A percentile compares a stretch with the other conserved stretches of the same genome.
phyloP scores from a whole-genome alignment of 495 filamentous ascomycete species.

The Amorphotheca resinae region DNA sequence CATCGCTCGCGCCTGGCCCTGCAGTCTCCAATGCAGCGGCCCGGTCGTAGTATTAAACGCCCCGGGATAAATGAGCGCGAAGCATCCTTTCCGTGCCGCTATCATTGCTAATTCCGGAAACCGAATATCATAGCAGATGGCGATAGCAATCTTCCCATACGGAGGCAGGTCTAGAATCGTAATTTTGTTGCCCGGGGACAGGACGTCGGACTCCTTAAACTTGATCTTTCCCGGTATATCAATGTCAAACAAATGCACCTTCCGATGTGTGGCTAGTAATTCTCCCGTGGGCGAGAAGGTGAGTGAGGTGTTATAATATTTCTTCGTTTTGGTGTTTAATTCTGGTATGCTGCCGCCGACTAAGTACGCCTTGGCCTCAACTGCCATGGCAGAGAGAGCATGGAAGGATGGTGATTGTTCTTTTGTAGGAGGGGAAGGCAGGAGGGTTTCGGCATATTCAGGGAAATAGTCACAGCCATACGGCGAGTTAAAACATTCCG shows the following conservation, averaged over 20 bases:
- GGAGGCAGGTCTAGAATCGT: constrained; percentile 74
- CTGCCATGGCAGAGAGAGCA: constrained; percentile 66
- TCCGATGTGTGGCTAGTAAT: constrained; percentile 79
- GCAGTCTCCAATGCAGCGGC: constrained; percentile 77
- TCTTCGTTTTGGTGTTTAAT: constrained; percentile 39
- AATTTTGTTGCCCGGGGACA: constrained; percentile 68
- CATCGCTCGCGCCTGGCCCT: constrained; percentile 70
- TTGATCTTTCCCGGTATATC: constrained; percentile 89
- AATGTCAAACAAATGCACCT: constrained; percentile 98
- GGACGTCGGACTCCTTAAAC: constrained; percentile 82
- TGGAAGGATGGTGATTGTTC: constrained; percentile 71
- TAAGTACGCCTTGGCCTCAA: constrained; percentile 62
- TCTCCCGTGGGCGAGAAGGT: constrained; percentile 65
- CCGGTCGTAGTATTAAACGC: constrained; percentile 95
- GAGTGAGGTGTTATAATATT: constrained; percentile 85
- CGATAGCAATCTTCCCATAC: constrained; percentile 73
- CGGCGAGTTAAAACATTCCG: constrained; percentile 96
- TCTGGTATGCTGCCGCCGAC: constrained; percentile 93
- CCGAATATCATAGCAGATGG: constrained; percentile 94
- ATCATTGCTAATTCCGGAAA: constrained; percentile 93
- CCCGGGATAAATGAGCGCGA: constrained; percentile 81
- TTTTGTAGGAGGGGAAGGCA: constrained; percentile 60
- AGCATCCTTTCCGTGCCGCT: constrained; percentile 70
- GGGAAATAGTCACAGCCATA: constrained; percentile 89
- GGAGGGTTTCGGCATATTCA: constrained; percentile 71